Evolutionary conservation across 805 yeast genomes (phyloP).

Genomic region (Myxozyma nipponensis): DNA sequence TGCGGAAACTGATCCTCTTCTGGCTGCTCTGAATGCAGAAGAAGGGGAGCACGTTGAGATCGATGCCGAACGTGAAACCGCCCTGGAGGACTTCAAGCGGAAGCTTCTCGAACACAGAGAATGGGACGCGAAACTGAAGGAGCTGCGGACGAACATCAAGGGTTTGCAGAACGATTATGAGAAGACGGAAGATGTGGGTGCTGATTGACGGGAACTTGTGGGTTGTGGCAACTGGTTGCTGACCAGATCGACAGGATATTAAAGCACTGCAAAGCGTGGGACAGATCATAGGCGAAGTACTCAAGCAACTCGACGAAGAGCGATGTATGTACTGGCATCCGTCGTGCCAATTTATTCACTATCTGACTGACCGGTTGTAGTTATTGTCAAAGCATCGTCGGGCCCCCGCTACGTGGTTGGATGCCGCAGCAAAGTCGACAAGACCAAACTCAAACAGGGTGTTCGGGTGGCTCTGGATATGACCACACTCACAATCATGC

Average conservation of each 20-base stretch:
- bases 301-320: slow-evolving; percentile 92
- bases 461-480: slow-evolving; percentile 95
- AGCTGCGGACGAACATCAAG: slow-evolving; percentile 74
- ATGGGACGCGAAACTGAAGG: slow-evolving; percentile 88
- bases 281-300: slow-evolving; percentile 93
- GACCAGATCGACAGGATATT: slow-evolving; percentile 54
- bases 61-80: slow-evolving; percentile 72
- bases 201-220: no score
- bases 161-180: slow-evolving; percentile 79
- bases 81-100: slow-evolving; percentile 72
- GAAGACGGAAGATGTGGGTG: slow-evolving; percentile 74
- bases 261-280: slow-evolving; percentile 97
- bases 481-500: slow-evolving; percentile 96
- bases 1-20: slow-evolving; percentile 15
- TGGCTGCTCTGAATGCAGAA: slow-evolving; percentile 7
- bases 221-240: background rate
- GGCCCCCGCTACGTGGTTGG: slow-evolving; percentile 99
- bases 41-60: slow-evolving; percentile 16
- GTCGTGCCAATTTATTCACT: background rate
- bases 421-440: slow-evolving; percentile 87
- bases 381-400: slow-evolving; percentile 91
- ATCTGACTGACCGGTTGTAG: slow-evolving; percentile 4
- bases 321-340: slow-evolving; percentile 44
- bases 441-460: slow-evolving; percentile 81
- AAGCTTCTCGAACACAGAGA: slow-evolving; percentile 89